Base-by-base conservation (phyloP, 192 early-diverging fungal genomes). In the Geosiphon pyriformis region DNA sequence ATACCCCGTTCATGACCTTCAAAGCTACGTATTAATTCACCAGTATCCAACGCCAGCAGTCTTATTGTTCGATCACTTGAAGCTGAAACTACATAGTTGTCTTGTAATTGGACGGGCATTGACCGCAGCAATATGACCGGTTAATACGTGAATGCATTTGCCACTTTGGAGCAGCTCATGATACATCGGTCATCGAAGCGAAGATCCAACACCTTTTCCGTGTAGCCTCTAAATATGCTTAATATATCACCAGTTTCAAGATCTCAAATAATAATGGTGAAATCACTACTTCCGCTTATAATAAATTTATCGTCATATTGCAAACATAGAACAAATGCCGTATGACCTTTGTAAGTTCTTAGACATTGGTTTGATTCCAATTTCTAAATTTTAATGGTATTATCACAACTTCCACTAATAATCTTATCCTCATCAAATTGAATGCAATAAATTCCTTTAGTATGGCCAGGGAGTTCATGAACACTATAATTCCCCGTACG, bases 161-260 rank as follows among this genome's bases (percentile, higher is more conserved):
- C 90, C 87, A 18, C 94, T 53, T 89, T 90, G 25, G 90, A 95
- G 25, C 93, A 92, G 6, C 86, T 90, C 2, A 91, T 86, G n/a
- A 95, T 81, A 57, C 80, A 85, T 32, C 83, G 70, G 26, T 78
- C 78, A 48, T 89, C 85, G 72, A 94, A 88, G 10, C 90, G 87
- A 33, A 96, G 63, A 64, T 90, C 88, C 52, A 91, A 73, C 18
- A 92, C 89, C 11, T 82, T 79, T 31, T 87, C 87, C 0, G 65
- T 37, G 56, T 92, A 88, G 1, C 81, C 82, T 0, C 34, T 12
- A 52, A 92, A 67, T 3, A 50, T 69, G 34, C 73, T 76, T 18
- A 74, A 26, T 1, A 79, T 48, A 33, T 73, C 71, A 11, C 80
- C 83, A 1, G 89, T 82, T 2, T 71, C 62, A 29, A 92, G 47